phyloP scores from a whole-genome alignment of 2,329 filamentous ascomycete species.

The Alternaria ventricosa region DNA sequence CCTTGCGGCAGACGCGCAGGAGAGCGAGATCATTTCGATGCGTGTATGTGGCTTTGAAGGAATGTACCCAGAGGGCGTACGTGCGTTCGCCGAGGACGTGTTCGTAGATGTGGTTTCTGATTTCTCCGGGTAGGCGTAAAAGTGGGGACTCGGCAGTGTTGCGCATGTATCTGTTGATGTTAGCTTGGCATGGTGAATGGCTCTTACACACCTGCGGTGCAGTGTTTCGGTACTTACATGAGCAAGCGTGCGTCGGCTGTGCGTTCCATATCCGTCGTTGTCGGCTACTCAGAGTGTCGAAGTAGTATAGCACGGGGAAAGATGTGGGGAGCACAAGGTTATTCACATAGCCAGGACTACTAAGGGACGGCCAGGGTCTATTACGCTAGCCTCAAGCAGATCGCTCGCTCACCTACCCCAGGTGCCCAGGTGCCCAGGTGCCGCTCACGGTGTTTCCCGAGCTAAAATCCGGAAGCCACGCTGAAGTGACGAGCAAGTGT shows the following conservation, averaged over 20 bases:
- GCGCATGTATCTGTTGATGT: not conserved
- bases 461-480: not conserved
- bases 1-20: slow-evolving; percentile 13
- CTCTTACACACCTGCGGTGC: not conserved
- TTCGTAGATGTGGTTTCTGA: slow-evolving; percentile 8
- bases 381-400: not conserved
- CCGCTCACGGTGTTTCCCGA: not conserved
- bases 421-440: not conserved
- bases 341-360: not conserved
- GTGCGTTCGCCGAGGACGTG: not conserved
- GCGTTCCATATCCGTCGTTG: not conserved
- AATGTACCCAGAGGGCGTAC: not conserved
- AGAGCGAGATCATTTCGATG: not conserved
- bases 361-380: not conserved
- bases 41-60: not conserved
- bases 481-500: not conserved
- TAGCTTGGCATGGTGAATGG: not conserved
- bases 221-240: not conserved
- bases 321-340: not conserved
- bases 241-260: not conserved
- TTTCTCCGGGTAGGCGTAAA: slow-evolving; percentile 6
- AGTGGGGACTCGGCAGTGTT: slow-evolving; percentile 4
- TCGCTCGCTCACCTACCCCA: not conserved
- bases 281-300: not conserved
- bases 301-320: not conserved